Conservation (phyloP, 2,329 filamentous ascomycete species). For the Apiospora rasikravindrae region DNA sequence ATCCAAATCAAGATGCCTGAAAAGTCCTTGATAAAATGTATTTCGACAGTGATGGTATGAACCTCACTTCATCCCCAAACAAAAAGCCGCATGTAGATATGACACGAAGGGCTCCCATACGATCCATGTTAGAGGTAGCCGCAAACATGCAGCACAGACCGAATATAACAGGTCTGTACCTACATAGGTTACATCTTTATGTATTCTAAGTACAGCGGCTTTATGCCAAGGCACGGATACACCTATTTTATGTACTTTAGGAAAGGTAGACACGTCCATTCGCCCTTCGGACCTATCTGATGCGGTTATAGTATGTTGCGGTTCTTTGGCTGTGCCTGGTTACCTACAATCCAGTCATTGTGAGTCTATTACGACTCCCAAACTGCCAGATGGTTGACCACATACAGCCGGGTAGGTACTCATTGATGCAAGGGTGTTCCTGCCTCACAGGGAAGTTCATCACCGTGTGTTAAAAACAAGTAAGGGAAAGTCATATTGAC, state of each 20-base stretch:
- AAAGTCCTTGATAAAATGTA: background rate
- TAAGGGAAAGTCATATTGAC: constrained; percentile 6
- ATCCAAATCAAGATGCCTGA: too few relatives aligned
- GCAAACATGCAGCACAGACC: background rate
- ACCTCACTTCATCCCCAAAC: background rate
- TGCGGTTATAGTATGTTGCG: background rate
- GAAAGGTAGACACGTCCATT: background rate
- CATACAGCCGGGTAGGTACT: constrained; percentile 5
- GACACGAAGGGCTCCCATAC: background rate
- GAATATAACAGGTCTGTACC: background rate
- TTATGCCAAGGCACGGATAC: background rate
- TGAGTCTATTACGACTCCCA: background rate
- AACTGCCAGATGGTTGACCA: background rate
- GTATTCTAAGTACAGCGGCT: background rate
- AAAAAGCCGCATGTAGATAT: background rate
- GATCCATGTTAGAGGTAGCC: background rate
- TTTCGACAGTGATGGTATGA: background rate
- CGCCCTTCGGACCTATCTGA: background rate
- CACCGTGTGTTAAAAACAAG: background rate
- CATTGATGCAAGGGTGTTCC: background rate
- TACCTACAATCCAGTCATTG: background rate
- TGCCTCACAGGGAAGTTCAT: background rate
- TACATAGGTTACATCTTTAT: too few relatives aligned
- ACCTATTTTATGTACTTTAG: background rate
- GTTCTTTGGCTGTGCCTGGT: background rate